Evolutionary conservation across 345 rosid genomes (phyloP).

Genomic region (Firmiana major): DNA sequence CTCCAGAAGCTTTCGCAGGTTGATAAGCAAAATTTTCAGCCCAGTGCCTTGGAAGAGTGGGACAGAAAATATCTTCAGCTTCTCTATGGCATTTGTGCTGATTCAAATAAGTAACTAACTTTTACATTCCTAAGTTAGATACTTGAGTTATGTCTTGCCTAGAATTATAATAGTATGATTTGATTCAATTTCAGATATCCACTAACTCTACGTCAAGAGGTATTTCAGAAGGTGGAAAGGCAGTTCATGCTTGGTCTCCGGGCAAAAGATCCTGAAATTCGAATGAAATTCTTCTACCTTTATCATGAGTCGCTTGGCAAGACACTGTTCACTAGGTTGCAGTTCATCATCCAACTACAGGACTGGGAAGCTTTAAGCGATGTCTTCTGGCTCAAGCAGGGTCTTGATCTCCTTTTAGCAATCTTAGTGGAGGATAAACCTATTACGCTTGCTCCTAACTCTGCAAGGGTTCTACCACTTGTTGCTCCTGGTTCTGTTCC

Average conservation of each 20-base stretch:
- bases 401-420: conserved; percentile 95
- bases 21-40: conserved; percentile 72
- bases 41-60: conserved; percentile 80
- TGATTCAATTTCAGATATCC: conserved; percentile 54
- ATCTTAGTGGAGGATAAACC: conserved; percentile 82
- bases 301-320: conserved; percentile 84
- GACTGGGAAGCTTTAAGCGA: conserved; percentile 99
- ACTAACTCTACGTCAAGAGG: conserved; percentile 72
- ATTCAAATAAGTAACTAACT: conserved; percentile 64
- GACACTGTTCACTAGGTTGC: conserved; percentile 74
- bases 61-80: conserved; percentile 88
- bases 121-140: conserved; percentile 12
- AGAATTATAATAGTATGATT: conserved; percentile 17
- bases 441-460: conserved; percentile 92
- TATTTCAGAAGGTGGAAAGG: conserved; percentile 92
- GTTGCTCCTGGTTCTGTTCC: conserved; percentile 44
- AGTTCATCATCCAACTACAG: conserved; percentile 81
- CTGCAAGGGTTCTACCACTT: conserved; percentile 81
- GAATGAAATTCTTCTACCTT: conserved; percentile 79
- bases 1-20: conserved; percentile 87
- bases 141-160: conserved; percentile 11
- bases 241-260: conserved; percentile 97
- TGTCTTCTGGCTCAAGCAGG: conserved; percentile 99
- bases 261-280: conserved; percentile 86
- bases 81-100: conserved; percentile 81